Percentiles rank a stretch among this genome's conserved stretches.
Conservation (phyloP, 1,139 yeast species). For the Diutina siamensis region DNA sequence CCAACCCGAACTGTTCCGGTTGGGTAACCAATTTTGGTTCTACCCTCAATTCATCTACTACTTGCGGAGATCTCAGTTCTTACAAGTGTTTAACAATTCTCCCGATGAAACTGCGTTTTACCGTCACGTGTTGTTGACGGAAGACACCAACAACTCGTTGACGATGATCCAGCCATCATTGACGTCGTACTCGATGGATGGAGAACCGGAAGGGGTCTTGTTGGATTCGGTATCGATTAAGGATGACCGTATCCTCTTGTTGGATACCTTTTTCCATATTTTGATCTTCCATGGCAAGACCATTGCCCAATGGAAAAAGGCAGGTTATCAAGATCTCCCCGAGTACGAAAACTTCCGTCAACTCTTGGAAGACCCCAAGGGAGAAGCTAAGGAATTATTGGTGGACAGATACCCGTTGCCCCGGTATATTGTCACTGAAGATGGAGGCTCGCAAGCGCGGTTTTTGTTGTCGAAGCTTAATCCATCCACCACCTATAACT, state of each 20-base stretch:
- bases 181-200: constrained; percentile 71
- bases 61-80: constrained; percentile 89
- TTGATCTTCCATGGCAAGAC: constrained; percentile 92
- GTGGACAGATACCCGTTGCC: constrained; percentile 96
- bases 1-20: constrained; percentile 33
- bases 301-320: constrained; percentile 93
- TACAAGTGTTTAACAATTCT: constrained; percentile 93
- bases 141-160: constrained; percentile 86
- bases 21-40: constrained; percentile 35
- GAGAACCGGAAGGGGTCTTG: constrained; percentile 85
- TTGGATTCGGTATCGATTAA: constrained; percentile 88
- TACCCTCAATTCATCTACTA: constrained; percentile 95
- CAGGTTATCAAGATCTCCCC: constrained; percentile 84
- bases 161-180: constrained; percentile 96
- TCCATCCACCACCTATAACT: constrained; percentile 78
- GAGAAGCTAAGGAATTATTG: constrained; percentile 84
- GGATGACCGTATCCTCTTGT: constrained; percentile 75
- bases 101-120: constrained; percentile 98
- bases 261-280: constrained; percentile 94
- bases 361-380: constrained; percentile 79
- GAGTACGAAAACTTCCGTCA: constrained; percentile 83
- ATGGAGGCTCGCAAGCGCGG: constrained; percentile 97
- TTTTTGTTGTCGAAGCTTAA: constrained; percentile 88
- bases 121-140: constrained; percentile 83
- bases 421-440: constrained; percentile 91